Evolutionary conservation across 1,139 yeast species (phyloP), one percentile per base, ranked within the genome.

Genomic region (Sugiyamaella castrensis): DNA sequence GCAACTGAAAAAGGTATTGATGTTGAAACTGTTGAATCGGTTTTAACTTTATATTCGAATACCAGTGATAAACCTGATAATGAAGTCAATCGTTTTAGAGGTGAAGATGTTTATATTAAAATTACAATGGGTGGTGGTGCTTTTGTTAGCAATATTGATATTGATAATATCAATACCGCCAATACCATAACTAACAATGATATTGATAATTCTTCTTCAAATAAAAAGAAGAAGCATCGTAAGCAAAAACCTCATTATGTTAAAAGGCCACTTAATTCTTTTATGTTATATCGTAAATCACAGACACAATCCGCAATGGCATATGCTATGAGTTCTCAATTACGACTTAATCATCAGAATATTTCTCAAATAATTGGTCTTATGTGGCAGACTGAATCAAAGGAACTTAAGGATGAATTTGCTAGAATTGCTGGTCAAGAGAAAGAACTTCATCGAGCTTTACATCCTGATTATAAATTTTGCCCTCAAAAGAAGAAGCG

Each of bases 261-360:
- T 51, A 75, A 75, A 56, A 69, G 80, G 31, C 80, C 80, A 0
- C 63, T 75, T 50, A 76, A 76, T 62, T 72, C 77, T 29, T 76
- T 75, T 56, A 75, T 76, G 79, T 66, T 76, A 12, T 76, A 76
- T 56, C 67, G 79, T 52, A 65, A 72, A 37, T 58, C 71, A 8
- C 71, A 74, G 64, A 72, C 75, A 40, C 74, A 70, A 53, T 68
- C 71, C 8, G 72, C 74, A 19, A 63, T 71, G 57, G 66, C 73
- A 2, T 65, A 71, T 31, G 71, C 73, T 8, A 62, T 70, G 29
- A 62, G 71, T 33, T 66, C 69, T 31, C 60, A 71, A 35, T 58
- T 71, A 43, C 66, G 66, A 57, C 63, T 71, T 46, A 70, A 71
- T 52, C 75, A 72, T 46, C 75, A 72, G 54, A 58, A 65, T 48